A percentile compares a stretch with the other conserved stretches of the same genome.
phyloP scores from a whole-genome alignment of 2,329 filamentous ascomycete genomes.

The Saccharata proteae region DNA sequence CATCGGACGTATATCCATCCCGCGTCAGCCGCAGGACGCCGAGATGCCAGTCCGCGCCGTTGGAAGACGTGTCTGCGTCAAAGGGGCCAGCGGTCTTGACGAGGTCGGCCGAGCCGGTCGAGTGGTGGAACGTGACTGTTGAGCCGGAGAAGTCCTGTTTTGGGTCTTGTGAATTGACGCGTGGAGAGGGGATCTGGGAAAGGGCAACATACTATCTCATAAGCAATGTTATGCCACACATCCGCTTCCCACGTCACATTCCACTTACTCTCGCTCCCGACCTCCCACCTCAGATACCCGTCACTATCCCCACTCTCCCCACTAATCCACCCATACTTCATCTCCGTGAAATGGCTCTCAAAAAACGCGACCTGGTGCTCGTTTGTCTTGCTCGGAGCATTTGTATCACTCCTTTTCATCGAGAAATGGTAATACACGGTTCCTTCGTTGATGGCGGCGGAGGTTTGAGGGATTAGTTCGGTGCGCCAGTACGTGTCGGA shows the following conservation, averaged over 20 bases:
- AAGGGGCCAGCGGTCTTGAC: slow-evolving; percentile 49
- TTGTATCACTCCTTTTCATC: slow-evolving; percentile 46
- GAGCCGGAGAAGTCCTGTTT: slow-evolving; percentile 46
- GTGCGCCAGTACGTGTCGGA: slow-evolving; percentile 60
- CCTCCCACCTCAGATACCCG: slow-evolving; percentile 52
- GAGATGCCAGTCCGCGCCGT: slow-evolving; percentile 62
- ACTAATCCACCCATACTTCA: slow-evolving; percentile 54
- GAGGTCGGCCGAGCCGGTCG: slow-evolving; percentile 47
- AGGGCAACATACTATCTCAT: slow-evolving; percentile 56
- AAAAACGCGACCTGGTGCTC: slow-evolving; percentile 57
- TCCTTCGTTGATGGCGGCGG: slow-evolving; percentile 50
- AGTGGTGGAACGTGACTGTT: slow-evolving; percentile 59
- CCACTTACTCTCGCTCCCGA: slow-evolving; percentile 50
- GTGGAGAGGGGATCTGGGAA: slow-evolving; percentile 13
- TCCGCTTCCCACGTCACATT: slow-evolving; percentile 47
- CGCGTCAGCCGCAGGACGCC: slow-evolving; percentile 55
- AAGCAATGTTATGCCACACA: slow-evolving; percentile 65
- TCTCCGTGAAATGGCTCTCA: slow-evolving; percentile 62
- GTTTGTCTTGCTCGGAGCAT: slow-evolving; percentile 47
- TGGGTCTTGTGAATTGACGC: slow-evolving; percentile 9
- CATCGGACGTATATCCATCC: slow-evolving; percentile 38
- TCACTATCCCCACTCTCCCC: slow-evolving; percentile 38
- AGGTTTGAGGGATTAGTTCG: slow-evolving; percentile 62
- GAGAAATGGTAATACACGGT: slow-evolving; percentile 63
- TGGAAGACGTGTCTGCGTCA: slow-evolving; percentile 47